Evolutionary conservation across 106 monocot species (phyloP).

Genomic region (Platanthera guangdongensis): DNA sequence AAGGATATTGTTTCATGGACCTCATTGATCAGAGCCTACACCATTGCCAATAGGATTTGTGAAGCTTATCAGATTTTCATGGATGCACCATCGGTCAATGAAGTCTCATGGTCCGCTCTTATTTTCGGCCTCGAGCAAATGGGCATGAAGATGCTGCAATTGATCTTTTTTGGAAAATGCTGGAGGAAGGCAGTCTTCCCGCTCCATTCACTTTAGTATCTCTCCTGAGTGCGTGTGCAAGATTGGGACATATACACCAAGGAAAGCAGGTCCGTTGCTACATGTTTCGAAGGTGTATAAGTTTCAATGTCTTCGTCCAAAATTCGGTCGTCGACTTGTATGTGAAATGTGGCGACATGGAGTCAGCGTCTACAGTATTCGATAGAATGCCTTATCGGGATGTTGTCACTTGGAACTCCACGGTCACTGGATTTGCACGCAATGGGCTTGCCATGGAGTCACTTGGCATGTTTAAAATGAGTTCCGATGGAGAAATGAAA

Average conservation of each 20-base stretch:
- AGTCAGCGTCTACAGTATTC: slow-evolving; percentile 26
- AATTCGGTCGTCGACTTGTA: slow-evolving; percentile 73
- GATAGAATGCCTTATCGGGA: slow-evolving; percentile 40
- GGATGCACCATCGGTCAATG: slow-evolving; percentile 31
- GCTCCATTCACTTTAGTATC: slow-evolving; percentile 53
- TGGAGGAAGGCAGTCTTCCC: slow-evolving; percentile 21
- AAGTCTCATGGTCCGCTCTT: slow-evolving; percentile 55
- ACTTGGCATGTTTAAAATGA: slow-evolving; percentile 30
- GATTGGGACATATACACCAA: slow-evolving; percentile 24
- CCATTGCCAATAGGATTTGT: slow-evolving; percentile 6
- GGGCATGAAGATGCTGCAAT: slow-evolving; percentile 44
- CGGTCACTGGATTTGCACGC: slow-evolving; percentile 49
- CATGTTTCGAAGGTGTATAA: slow-evolving; percentile 18
- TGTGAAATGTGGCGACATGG: slow-evolving; percentile 60
- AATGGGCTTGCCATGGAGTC: slow-evolving; percentile 42
- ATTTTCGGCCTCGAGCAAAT: slow-evolving; percentile 42
- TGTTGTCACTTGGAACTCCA: slow-evolving; percentile 57
- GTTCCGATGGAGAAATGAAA: no score
- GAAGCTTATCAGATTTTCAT: slow-evolving; percentile 34
- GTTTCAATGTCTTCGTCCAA: slow-evolving; percentile 24
- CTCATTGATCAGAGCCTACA: slow-evolving; percentile 35
- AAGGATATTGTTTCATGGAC: slow-evolving; percentile 58
- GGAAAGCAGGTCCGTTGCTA: slow-evolving; percentile 49
- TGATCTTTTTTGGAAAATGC: slow-evolving; percentile 45
- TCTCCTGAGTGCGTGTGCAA: slow-evolving; percentile 46